These are phyloP conservation scores for Dichotomopilus funicola DNA, from an alignment of 2,329 filamentous ascomycete genomes.

Conservation along the genomic window DNA sequence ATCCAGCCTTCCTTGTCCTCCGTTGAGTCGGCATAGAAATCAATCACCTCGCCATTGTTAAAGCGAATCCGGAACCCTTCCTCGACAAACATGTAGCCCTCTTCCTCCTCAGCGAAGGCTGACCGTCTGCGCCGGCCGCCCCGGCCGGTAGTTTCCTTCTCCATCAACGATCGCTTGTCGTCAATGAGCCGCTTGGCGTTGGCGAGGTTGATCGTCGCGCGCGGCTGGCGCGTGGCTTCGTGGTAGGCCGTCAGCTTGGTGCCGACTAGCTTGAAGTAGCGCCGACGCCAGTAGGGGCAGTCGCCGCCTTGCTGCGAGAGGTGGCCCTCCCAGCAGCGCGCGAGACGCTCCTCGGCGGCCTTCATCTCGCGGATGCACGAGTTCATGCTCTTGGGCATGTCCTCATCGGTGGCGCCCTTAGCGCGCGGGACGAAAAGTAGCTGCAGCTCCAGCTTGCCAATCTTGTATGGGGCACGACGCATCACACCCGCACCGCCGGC, in stretches of 20 bases:
- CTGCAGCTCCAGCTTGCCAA: conserved; percentile 91
- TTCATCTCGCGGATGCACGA: conserved; percentile 89
- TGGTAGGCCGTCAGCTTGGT: conserved; percentile 93
- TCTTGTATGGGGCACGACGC: conserved; percentile 87
- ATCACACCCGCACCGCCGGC: conserved; percentile 40
- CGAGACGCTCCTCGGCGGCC: conserved; percentile 74
- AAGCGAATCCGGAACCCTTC: conserved; percentile 98
- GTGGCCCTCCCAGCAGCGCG: conserved; percentile 77
- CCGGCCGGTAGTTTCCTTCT: conserved; percentile 73
- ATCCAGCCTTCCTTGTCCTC: conserved; percentile 93
- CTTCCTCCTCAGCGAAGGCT: conserved; percentile 95
- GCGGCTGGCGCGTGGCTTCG: conserved; percentile 88
- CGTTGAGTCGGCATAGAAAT: conserved; percentile 91
- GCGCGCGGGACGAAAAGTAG: conserved; percentile 91
- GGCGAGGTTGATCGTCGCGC: conserved; percentile 91
- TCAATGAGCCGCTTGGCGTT: conserved; percentile 93
- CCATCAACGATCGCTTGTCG: conserved; percentile 74
- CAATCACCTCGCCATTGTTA: conserved; percentile 95
- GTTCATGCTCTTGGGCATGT: conserved; percentile 99
- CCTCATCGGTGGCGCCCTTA: conserved; percentile 77
- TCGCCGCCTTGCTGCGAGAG: conserved; percentile 96
- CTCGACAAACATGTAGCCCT: conserved; percentile 99
- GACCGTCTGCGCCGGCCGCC: conserved; percentile 80
- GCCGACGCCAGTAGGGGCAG: conserved; percentile 95
- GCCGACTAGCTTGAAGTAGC: conserved; percentile 91